Conservation (phyloP, 1,139 yeast species). For the Lodderomyces elongisporus region DNA sequence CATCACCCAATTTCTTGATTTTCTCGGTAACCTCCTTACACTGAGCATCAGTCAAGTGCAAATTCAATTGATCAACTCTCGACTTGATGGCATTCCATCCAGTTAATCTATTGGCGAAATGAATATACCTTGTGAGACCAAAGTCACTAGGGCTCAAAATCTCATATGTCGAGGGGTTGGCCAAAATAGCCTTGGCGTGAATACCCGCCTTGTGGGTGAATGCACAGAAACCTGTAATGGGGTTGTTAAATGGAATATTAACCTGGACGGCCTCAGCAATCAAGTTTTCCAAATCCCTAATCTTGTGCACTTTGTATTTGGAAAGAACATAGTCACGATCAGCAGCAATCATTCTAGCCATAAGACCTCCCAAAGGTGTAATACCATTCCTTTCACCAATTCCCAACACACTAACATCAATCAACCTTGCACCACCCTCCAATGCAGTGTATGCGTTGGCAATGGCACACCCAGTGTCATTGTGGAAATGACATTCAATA, state of each 20-base stretch:
- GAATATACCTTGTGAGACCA: slow-evolving; percentile 92
- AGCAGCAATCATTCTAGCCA: slow-evolving; percentile 99
- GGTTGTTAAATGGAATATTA: slow-evolving; percentile 96
- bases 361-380: slow-evolving; percentile 94
- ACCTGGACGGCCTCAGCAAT: slow-evolving; percentile 98
- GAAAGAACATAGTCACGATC: slow-evolving; percentile 94
- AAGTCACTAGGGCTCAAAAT: slow-evolving; percentile 91
- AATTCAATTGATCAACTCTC: slow-evolving; percentile 94
- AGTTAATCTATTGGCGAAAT: slow-evolving; percentile 94
- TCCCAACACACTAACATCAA: slow-evolving; percentile 94
- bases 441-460: slow-evolving; percentile 97
- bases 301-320: slow-evolving; percentile 92
- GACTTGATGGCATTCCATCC: slow-evolving; percentile 99
- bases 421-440: slow-evolving; percentile 95
- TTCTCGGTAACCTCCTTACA: slow-evolving; percentile 91
- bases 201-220: slow-evolving; percentile 99
- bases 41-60: slow-evolving; percentile 86
- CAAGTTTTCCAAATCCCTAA: slow-evolving; percentile 90
- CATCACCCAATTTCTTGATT: slow-evolving; percentile 92
- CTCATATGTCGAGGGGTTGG: slow-evolving; percentile 97
- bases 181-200: slow-evolving; percentile 97
- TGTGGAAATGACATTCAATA: slow-evolving; percentile 98
- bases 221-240: slow-evolving; percentile 98
- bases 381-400: slow-evolving; percentile 99
- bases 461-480: slow-evolving; percentile 98